Base-by-base conservation (phyloP, 2,329 filamentous ascomycete species). In the Beauveria sp. region DNA sequence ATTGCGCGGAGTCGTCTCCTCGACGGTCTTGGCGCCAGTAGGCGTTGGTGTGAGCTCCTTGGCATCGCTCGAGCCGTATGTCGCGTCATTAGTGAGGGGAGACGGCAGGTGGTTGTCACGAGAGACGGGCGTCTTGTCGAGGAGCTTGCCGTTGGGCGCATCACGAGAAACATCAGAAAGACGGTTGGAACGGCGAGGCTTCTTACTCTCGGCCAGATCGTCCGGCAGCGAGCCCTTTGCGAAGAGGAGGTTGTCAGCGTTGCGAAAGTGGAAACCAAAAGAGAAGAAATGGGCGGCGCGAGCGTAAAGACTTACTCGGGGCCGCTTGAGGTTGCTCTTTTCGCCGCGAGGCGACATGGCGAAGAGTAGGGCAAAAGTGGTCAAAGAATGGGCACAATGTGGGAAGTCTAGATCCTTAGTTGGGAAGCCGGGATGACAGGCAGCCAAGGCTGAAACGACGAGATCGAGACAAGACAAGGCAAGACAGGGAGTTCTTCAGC, bases 311-410 rank as follows among this genome's bases (percentile, higher is more conserved):
- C 84, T 72, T 80, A 95, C 91, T 75, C 88, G 84, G 68, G 80
- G 84, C 72, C 91, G 87, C 81, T 96, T 96, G 78, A 95, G 85
- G 77, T 90, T 88, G 79, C 88, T 92, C 79, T 90, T 90, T 76
- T 95, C 89, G 67, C 76, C 74, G 69, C 80, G 77, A 75, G 86
- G 80, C 75, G 84, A 77, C 84, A 86, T 86, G 66, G 64, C 48
- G 50, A 50, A 49, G 51, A 61, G 59, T 69, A 66, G 67, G 66
- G 63, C 45, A 42, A 46, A 45, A 34, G 38, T 16, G 45, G 5
- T 2, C 5, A 12, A 54, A 28, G 20, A 48, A 49, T 22, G 58
- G 42, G 43, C 40, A 54, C 24, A 26, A 42, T 51, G 31, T 16
- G 22, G 38, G 24, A 53, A 52, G 48, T 59, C 40, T 34, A 49